Conservation (phyloP, 1,284 basidiomycete genomes). For the Fomitopsis betulina region DNA sequence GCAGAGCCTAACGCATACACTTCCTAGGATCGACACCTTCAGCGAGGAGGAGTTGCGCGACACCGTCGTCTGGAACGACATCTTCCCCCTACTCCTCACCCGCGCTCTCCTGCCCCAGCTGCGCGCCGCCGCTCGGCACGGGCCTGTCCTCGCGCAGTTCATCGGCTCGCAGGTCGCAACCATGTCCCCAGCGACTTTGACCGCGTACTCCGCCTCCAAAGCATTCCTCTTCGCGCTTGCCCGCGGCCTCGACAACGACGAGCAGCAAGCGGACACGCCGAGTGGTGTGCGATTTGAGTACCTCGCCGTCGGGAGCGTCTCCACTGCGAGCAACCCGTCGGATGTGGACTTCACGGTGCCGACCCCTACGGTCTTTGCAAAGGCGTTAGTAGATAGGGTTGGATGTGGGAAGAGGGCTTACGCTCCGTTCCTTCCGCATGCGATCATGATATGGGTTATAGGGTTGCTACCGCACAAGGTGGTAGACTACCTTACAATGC, state of each 20-base stretch:
- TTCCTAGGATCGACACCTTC: slow-evolving; percentile 17
- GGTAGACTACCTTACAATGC: no score
- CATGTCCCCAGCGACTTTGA: slow-evolving; percentile 17
- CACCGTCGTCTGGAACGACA: slow-evolving; percentile 16
- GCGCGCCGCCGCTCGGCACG: slow-evolving; percentile 14
- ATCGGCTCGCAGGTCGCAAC: slow-evolving; percentile 20
- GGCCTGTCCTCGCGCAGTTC: slow-evolving; percentile 22
- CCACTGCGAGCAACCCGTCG: slow-evolving; percentile 10
- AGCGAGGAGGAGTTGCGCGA: slow-evolving; percentile 14
- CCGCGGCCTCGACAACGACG: slow-evolving; percentile 23
- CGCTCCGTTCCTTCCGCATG: not conserved
- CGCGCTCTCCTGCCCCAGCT: slow-evolving; percentile 24
- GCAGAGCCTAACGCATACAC: not conserved
- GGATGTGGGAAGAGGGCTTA: not conserved
- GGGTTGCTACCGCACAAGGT: not conserved
- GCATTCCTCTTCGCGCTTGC: slow-evolving; percentile 20
- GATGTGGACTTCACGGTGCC: slow-evolving; percentile 12
- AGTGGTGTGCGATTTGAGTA: slow-evolving; percentile 21
- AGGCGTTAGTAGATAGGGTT: slow-evolving; percentile 8
- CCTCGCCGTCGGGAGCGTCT: slow-evolving; percentile 19
- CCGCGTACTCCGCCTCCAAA: slow-evolving; percentile 23
- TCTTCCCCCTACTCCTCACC: slow-evolving; percentile 25
- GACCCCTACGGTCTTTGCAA: slow-evolving; percentile 14
- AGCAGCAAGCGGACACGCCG: slow-evolving; percentile 14
- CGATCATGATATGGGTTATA: not conserved